Percentiles rank a stretch among this genome's conserved stretches.
Evolutionary conservation across 768 basidiomycete genomes (phyloP).

Genomic region (Pholiota microspora): DNA sequence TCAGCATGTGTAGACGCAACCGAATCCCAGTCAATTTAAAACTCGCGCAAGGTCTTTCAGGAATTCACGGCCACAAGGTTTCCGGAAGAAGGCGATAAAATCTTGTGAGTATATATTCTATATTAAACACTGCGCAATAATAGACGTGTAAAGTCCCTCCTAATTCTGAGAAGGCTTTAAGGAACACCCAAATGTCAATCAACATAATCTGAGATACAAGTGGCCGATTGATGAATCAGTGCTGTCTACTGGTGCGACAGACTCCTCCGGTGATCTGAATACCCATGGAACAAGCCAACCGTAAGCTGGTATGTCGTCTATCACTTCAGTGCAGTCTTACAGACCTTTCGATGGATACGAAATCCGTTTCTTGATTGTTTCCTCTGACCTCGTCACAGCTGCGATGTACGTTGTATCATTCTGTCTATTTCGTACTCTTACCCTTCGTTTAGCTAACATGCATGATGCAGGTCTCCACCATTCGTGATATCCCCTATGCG

Average conservation of each 20-base stretch:
- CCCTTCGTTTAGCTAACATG: not conserved
- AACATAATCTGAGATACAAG: slow-evolving; percentile 10
- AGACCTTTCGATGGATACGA: no score
- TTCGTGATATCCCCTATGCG: not conserved
- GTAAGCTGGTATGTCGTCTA: slow-evolving; percentile 7
- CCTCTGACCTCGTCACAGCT: not conserved
- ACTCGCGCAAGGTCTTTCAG: not conserved
- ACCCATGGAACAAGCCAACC: slow-evolving; percentile 12
- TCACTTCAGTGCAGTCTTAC: slow-evolving; percentile 11
- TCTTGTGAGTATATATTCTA: slow-evolving; percentile 12
- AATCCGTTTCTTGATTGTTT: no score
- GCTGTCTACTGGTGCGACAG: not conserved
- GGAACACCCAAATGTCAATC: slow-evolving; percentile 12
- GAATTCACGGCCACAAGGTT: not conserved
- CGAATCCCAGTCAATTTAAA: not conserved
- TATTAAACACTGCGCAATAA: slow-evolving; percentile 6
- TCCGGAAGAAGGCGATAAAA: slow-evolving; percentile 6
- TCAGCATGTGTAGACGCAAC: not conserved
- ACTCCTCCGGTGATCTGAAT: slow-evolving; percentile 12
- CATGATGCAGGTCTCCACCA: no score
- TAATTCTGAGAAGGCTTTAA: slow-evolving; percentile 10
- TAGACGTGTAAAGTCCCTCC: slow-evolving; percentile 8
- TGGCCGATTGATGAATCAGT: slow-evolving; percentile 9
- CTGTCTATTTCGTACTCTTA: no score
- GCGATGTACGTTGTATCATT: not conserved